A percentile compares a stretch with the other conserved stretches of the same genome.
phyloP scores from a whole-genome alignment of 345 rosid genomes.

The Corymbia maculata region DNA sequence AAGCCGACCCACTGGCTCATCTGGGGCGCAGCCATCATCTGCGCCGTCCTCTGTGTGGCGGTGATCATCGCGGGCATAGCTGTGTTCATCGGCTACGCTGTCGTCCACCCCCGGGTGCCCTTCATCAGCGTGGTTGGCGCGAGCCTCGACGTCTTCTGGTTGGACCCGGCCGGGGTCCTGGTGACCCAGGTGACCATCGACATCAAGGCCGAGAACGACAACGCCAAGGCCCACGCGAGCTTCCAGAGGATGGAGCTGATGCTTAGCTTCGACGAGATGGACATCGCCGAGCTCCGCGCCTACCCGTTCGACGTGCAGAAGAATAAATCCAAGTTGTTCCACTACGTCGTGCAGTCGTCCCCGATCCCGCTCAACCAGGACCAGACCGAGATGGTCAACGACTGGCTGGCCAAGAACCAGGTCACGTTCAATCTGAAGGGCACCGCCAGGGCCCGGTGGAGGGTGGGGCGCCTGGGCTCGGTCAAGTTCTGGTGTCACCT shows the following conservation, averaged over 20 bases:
- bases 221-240: slow-evolving; percentile 54
- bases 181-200: slow-evolving; percentile 51
- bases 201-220: slow-evolving; percentile 55
- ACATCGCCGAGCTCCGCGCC: slow-evolving; percentile 35
- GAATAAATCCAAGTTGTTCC: slow-evolving; percentile 19
- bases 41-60: slow-evolving; percentile 48
- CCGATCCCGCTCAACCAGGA: slow-evolving; percentile 51
- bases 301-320: slow-evolving; percentile 52
- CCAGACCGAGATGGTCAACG: slow-evolving; percentile 22
- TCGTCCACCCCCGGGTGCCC: slow-evolving; percentile 78
- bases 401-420: slow-evolving; percentile 31
- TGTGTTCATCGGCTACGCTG: slow-evolving; percentile 53
- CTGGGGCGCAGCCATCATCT: slow-evolving; percentile 72
- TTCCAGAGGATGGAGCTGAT: slow-evolving; percentile 26
- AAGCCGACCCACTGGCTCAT: slow-evolving; percentile 33
- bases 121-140: slow-evolving; percentile 50
- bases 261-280: slow-evolving; percentile 35
- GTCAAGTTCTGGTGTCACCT: slow-evolving; percentile 38
- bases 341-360: slow-evolving; percentile 42
- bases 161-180: slow-evolving; percentile 29
- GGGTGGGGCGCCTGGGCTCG: slow-evolving; percentile 61
- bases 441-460: slow-evolving; percentile 52
- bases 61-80: slow-evolving; percentile 60
- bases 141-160: slow-evolving; percentile 36
- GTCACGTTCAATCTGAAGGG: slow-evolving; percentile 61